phyloP scores from a whole-genome alignment of 2,329 filamentous ascomycete species.

The Elsinoe arachidis region DNA sequence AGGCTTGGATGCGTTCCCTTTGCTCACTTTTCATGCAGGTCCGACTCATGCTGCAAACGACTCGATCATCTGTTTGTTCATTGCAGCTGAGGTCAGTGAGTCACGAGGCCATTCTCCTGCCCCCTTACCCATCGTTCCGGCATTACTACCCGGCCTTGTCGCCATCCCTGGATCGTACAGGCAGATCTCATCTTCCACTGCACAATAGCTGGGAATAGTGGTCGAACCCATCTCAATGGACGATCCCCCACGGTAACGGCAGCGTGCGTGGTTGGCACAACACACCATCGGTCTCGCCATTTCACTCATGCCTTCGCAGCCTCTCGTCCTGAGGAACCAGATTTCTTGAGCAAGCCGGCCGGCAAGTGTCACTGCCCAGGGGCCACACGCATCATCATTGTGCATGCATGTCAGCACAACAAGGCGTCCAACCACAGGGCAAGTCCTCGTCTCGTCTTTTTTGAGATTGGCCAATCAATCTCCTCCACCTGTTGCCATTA shows the following conservation, averaged over 20 bases:
- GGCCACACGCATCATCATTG: background rate
- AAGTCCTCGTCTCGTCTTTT: background rate
- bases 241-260: too few relatives aligned
- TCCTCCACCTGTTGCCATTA: background rate
- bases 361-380: too few relatives aligned
- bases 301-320: too few relatives aligned
- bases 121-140: background rate
- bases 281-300: too few relatives aligned
- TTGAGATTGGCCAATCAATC: background rate
- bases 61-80: background rate
- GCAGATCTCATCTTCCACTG: too few relatives aligned
- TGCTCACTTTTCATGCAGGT: background rate
- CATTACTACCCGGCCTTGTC: too few relatives aligned
- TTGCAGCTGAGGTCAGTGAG: background rate
- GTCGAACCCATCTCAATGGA: too few relatives aligned
- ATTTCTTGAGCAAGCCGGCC: too few relatives aligned
- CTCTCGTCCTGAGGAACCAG: too few relatives aligned
- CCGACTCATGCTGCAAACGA: background rate
- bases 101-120: background rate
- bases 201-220: too few relatives aligned
- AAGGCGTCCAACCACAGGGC: background rate
- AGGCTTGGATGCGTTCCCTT: background rate
- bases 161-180: too few relatives aligned
- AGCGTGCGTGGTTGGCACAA: too few relatives aligned
- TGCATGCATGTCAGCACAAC: constrained; percentile 6